Evolutionary conservation across 2,329 filamentous ascomycete genomes (phyloP), one percentile per base, ranked within the genome.

Genomic region (Aspergillus sp.): DNA sequence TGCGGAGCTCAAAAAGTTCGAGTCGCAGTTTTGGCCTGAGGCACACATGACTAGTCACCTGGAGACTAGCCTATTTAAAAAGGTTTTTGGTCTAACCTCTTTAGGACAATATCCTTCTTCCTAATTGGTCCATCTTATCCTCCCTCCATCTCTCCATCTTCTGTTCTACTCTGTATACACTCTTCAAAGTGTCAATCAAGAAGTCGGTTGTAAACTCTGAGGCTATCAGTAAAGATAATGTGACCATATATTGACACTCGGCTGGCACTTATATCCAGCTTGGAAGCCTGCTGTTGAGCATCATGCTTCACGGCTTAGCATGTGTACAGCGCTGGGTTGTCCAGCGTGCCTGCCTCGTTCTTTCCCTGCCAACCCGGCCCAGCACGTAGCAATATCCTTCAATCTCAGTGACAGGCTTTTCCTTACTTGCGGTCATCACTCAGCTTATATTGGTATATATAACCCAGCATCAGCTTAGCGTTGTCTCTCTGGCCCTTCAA

Each of bases 1-100:
- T 55, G 58, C 55, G 59, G 57, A 63, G 63, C 62, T 60, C 39
- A 41, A 43, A 53, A 55, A 21, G 50, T 53, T 31, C 27, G 47
- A 58, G 58, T 55, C 53, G 50, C 49, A 55, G 7, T 40, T 25
- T 21, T 45, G n/a, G 33, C 62, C 57, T 57, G 31, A 60, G 57
- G 62, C 59, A 56, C 11, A 4, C 23, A 27, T 41, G 9, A 52
- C 27, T 31, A 31, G 37, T 56, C 49, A 57, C 35, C 35, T 47
- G 31, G 17, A 37, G 19, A 21, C 48, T 57, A 57, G 39, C 45
- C 45, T 25, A 27, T 48, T 39, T 56, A 21, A 33, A 48, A 31
- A 39, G 23, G 7, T 15, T 1, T 25, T 3, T n/a, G 12, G 15
- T 35, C 52, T 60, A 55, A 50, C 47, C 48, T 3, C 15, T 58